A percentile compares a stretch with the other conserved stretches of the same genome.
These are phyloP conservation scores for Fonsecaea multimorphosa DNA, from an alignment of 2,329 filamentous ascomycete genomes.

Conservation along the genomic window DNA sequence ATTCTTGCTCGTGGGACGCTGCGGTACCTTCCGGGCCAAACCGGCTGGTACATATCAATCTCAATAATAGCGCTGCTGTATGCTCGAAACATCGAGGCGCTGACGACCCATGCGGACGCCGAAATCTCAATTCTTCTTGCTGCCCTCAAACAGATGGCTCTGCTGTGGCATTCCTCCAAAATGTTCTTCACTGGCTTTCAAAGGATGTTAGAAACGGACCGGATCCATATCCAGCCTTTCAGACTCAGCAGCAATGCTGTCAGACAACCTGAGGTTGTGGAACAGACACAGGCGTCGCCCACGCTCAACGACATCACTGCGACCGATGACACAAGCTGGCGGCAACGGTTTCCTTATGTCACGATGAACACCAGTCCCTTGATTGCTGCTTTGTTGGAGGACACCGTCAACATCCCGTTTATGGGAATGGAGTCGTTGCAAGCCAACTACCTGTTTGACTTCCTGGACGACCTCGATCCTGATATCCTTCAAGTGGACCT, in stretches of 20 bases:
- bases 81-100: conserved; percentile 43
- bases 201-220: background rate
- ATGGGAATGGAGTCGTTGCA: conserved; percentile 3
- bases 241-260: background rate
- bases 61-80: conserved; percentile 52
- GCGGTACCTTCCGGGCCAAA: conserved; percentile 52
- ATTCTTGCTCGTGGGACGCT: conserved; percentile 48
- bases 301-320: conserved; percentile 1
- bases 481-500: conserved; percentile 9
- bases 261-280: background rate
- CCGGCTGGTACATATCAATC: conserved; percentile 53
- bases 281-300: background rate
- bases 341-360: conserved; percentile 3
- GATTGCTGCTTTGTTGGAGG: background rate
- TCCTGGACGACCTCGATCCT: conserved; percentile 14
- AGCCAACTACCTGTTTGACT: conserved; percentile 10
- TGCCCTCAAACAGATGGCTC: conserved; percentile 44
- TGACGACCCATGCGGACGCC: conserved; percentile 42
- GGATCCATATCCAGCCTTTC: background rate
- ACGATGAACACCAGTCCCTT: conserved; percentile 10
- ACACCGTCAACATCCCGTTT: conserved; percentile 6
- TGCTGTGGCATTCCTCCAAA: conserved; percentile 48
- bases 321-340: background rate
- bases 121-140: conserved; percentile 45
- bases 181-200: conserved; percentile 44